Evolutionary conservation across 129 eudicot species (phyloP).

Genomic region (Dittrichia graveolens): DNA sequence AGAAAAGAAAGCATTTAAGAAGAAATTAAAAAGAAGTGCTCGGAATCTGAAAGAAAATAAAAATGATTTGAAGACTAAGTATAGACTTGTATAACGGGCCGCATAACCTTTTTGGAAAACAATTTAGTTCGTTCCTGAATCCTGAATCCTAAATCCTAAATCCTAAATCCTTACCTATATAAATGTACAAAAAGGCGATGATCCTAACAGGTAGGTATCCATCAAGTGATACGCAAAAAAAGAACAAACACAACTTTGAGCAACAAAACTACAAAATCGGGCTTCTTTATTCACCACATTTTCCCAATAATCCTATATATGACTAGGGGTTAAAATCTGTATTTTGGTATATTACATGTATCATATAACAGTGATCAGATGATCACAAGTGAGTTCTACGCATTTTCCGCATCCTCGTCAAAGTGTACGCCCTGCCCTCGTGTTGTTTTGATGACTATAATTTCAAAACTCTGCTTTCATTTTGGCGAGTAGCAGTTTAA

Average conservation of each 20-base stretch:
- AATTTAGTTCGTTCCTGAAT: no score
- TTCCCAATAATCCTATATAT: conserved; percentile 21
- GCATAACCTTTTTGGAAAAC: no score
- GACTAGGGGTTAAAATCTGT: conserved; percentile 27
- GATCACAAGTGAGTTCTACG: conserved; percentile 14
- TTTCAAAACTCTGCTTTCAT: conserved; percentile 24
- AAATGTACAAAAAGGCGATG: no score
- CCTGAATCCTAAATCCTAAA: no score
- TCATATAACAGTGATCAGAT: conserved; percentile 26
- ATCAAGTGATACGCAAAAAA: no score
- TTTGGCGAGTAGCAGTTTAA: background rate
- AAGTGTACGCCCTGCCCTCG: background rate
- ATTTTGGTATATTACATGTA: conserved; percentile 33
- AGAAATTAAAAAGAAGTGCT: no score
- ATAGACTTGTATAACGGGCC: no score
- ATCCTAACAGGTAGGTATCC: no score
- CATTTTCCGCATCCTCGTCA: conserved; percentile 8
- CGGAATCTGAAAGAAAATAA: no score
- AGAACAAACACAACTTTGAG: background rate
- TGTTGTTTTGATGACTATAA: conserved; percentile 12
- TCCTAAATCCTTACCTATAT: no score
- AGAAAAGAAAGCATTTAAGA: no score
- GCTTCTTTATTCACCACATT: conserved; percentile 34
- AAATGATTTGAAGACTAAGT: no score
- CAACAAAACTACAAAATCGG: conserved; percentile 21